A percentile compares a stretch with the other conserved stretches of the same genome.
Evolutionary conservation across 2,329 filamentous ascomycete genomes (phyloP).

Genomic region (Beauveria varroae): DNA sequence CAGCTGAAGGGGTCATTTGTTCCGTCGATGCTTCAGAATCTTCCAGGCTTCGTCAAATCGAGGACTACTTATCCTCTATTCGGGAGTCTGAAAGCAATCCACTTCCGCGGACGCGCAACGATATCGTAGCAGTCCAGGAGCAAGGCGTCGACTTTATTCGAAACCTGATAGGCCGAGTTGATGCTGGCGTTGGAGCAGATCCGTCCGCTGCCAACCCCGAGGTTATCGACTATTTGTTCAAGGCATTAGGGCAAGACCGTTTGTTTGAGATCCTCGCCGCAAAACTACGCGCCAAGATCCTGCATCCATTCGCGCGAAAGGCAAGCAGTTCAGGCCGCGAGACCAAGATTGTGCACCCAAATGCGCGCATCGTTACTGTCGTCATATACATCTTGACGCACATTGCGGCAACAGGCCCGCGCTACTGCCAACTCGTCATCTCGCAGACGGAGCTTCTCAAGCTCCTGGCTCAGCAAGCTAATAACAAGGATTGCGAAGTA

Average conservation of each 20-base stretch:
- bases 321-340: slow-evolving; percentile 27
- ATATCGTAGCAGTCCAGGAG: slow-evolving; percentile 82
- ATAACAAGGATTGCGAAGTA: slow-evolving; percentile 64
- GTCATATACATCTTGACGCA: slow-evolving; percentile 81
- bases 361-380: slow-evolving; percentile 64
- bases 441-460: slow-evolving; percentile 69
- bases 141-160: slow-evolving; percentile 84
- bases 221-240: slow-evolving; percentile 82
- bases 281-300: slow-evolving; percentile 60
- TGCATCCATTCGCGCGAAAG: slow-evolving; percentile 45
- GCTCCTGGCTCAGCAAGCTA: slow-evolving; percentile 65
- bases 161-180: slow-evolving; percentile 68
- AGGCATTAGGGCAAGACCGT: slow-evolving; percentile 64
- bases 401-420: slow-evolving; percentile 72
- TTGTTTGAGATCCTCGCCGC: slow-evolving; percentile 75
- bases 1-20: slow-evolving; percentile 23
- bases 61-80: slow-evolving; percentile 41
- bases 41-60: slow-evolving; percentile 39
- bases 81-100: slow-evolving; percentile 63
- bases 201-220: slow-evolving; percentile 45
- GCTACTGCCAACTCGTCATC: slow-evolving; percentile 70
- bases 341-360: slow-evolving; percentile 46
- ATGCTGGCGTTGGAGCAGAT: slow-evolving; percentile 42
- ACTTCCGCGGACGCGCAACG: slow-evolving; percentile 59
- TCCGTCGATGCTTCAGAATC: slow-evolving; percentile 30